phyloP scores from a whole-genome alignment of 2,329 filamentous ascomycete genomes.

The Aspergillus tubingensis region DNA sequence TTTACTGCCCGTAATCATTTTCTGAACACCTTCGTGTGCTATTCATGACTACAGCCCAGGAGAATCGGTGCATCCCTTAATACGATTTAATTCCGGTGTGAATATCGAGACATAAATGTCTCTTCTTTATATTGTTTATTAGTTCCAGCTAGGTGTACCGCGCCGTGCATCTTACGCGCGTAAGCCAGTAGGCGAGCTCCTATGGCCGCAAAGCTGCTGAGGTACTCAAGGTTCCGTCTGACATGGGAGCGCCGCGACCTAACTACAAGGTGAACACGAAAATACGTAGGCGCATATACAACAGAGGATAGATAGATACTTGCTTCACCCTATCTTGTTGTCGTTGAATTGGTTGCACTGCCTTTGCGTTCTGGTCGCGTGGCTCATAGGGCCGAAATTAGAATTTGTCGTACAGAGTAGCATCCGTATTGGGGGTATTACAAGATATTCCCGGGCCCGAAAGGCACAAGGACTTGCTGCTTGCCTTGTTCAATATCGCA shows the following conservation, averaged over 20 bases:
- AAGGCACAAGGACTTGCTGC: too few relatives aligned
- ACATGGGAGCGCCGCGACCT: background rate
- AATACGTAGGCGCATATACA: background rate
- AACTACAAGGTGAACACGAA: background rate
- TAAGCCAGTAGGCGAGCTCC: background rate
- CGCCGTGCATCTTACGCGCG: background rate
- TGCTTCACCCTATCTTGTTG: background rate
- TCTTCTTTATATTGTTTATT: background rate
- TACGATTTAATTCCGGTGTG: background rate
- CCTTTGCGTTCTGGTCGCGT: background rate
- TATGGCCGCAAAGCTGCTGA: background rate
- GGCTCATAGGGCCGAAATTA: background rate
- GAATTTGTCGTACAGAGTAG: background rate
- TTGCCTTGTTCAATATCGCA: too few relatives aligned
- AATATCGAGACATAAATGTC: background rate
- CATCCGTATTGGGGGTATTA: background rate
- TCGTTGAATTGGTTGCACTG: background rate
- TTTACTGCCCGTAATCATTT: background rate
- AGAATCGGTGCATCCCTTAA: background rate
- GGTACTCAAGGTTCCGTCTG: background rate
- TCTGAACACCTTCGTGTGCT: background rate
- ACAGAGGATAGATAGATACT: background rate
- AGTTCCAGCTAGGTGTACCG: background rate
- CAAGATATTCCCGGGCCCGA: background rate
- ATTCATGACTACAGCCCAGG: background rate